Conservation (phyloP, 345 rosid species). For the Dipteronia sinensis region DNA sequence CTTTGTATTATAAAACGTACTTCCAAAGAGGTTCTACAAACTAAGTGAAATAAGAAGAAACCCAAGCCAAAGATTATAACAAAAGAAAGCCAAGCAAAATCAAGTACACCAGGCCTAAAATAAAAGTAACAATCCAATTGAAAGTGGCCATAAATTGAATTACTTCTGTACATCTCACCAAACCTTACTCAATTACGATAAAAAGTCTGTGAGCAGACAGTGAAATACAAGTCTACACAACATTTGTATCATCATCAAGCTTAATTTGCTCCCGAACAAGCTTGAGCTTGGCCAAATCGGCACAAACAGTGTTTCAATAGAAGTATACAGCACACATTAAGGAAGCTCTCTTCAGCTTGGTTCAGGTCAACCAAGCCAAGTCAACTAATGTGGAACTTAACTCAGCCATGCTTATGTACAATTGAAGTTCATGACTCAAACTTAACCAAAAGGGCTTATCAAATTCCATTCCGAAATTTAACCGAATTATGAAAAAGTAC, state of each 20-base stretch:
- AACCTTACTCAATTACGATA: neutral
- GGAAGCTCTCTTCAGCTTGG: no score
- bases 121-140: neutral
- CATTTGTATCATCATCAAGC: neutral
- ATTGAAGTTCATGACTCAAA: no score
- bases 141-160: neutral
- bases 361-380: no score
- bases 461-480: no score
- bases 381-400: no score
- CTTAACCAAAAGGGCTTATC: neutral
- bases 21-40: neutral
- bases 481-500: neutral
- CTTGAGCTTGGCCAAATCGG: no score
- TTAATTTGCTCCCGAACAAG: no score
- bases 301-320: no score
- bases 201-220: neutral
- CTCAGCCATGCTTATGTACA: no score
- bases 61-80: neutral
- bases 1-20: neutral
- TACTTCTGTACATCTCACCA: neutral
- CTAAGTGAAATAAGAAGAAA: neutral
- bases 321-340: no score
- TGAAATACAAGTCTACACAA: neutral
- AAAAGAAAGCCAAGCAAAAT: neutral
- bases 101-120: neutral